A percentile compares a stretch with the other conserved stretches of the same genome.
phyloP scores from a whole-genome alignment of 1,284 basidiomycete genomes.

The Cutaneotrichosporon cyanovorans region DNA sequence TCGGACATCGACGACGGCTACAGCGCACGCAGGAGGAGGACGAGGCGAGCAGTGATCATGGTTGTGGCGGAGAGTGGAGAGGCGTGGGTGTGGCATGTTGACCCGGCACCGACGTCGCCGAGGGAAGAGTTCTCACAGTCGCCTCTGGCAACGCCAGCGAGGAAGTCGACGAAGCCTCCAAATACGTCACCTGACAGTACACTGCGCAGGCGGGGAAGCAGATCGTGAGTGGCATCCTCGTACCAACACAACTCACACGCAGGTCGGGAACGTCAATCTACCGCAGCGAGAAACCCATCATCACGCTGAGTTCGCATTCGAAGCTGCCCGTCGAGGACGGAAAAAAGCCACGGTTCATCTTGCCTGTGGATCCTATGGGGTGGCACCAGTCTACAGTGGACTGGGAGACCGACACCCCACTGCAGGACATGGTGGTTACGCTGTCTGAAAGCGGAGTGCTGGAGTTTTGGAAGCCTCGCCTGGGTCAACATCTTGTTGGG shows the following conservation, averaged over 20 bases:
- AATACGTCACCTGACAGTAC: neutral
- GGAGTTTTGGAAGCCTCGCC: slow-evolving; percentile 66
- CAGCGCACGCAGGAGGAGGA: slow-evolving; percentile 25
- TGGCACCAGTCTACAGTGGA: slow-evolving; percentile 55
- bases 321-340: slow-evolving; percentile 25
- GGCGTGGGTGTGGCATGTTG: slow-evolving; percentile 42
- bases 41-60: slow-evolving; percentile 38
- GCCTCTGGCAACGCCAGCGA: neutral
- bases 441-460: slow-evolving; percentile 65
- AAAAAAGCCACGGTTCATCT: slow-evolving; percentile 25
- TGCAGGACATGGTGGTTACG: slow-evolving; percentile 67
- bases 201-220: neutral
- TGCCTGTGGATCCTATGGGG: slow-evolving; percentile 85
- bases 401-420: slow-evolving; percentile 33
- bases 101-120: slow-evolving; percentile 19
- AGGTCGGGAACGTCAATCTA: slow-evolving; percentile 5
- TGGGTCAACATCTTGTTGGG: slow-evolving; percentile 44
- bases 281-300: slow-evolving; percentile 22
- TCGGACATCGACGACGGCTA: slow-evolving; percentile 46
- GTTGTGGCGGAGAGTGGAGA: slow-evolving; percentile 30
- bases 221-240: neutral
- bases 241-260: no score
- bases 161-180: neutral
- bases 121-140: slow-evolving; percentile 4
- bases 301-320: slow-evolving; percentile 32